Percentiles rank a stretch among this genome's conserved stretches.
These are phyloP conservation scores for Fusarium domesticum DNA, from an alignment of 2,329 filamentous ascomycete genomes.

Conservation along the genomic window DNA sequence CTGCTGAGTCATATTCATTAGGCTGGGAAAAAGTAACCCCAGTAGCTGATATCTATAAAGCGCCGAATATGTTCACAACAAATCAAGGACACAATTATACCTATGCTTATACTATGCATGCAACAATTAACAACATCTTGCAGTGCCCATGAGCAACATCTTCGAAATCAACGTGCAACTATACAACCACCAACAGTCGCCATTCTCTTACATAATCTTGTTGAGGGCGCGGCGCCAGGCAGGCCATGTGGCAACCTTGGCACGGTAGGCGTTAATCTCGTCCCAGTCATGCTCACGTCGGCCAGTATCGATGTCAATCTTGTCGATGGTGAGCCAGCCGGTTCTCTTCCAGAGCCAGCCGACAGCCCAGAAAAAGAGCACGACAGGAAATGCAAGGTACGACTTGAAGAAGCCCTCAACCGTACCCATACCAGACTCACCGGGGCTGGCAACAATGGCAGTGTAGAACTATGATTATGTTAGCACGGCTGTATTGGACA, in stretches of 20 bases:
- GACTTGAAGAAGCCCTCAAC: slow-evolving; percentile 54
- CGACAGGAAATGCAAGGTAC: slow-evolving; percentile 54
- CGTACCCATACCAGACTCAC: slow-evolving; percentile 34
- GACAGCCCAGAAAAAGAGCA: slow-evolving; percentile 53
- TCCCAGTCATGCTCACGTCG: slow-evolving; percentile 66
- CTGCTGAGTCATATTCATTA: too few relatives aligned
- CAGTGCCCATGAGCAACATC: background rate
- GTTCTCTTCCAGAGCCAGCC: slow-evolving; percentile 66
- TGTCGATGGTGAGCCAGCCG: slow-evolving; percentile 53
- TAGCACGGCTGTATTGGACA: slow-evolving; percentile 1
- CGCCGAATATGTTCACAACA: too few relatives aligned
- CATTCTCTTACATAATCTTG: slow-evolving; percentile 37
- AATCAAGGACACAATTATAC: too few relatives aligned
- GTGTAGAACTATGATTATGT: slow-evolving; percentile 44
- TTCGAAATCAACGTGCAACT: slow-evolving; percentile 1
- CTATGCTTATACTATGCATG: too few relatives aligned
- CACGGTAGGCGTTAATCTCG: slow-evolving; percentile 54
- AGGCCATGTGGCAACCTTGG: slow-evolving; percentile 49
- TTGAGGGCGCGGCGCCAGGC: slow-evolving; percentile 45
- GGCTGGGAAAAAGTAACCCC: too few relatives aligned
- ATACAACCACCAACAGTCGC: background rate
- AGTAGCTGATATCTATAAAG: too few relatives aligned
- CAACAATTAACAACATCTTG: too few relatives aligned
- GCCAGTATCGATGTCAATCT: slow-evolving; percentile 68
- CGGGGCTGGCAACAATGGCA: slow-evolving; percentile 41